Base-by-base conservation (phyloP, 805 yeast species). In the Metschnikowia proteae region DNA sequence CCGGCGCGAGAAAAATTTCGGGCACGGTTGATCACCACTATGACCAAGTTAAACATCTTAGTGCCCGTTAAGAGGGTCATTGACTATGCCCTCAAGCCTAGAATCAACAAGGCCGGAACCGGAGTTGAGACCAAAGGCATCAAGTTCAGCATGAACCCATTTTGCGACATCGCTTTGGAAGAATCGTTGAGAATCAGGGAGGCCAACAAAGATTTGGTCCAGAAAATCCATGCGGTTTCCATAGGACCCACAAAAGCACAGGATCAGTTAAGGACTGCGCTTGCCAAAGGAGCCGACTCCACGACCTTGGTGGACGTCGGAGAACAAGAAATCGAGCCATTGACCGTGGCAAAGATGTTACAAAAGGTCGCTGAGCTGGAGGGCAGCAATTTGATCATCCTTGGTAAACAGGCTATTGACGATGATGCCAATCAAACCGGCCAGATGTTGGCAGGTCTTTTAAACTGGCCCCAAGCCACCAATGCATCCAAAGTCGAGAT, bases 401-500 rank as follows among this genome's bases (percentile, higher is more conserved):
- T 94, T 66, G 99, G 99, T 41, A 94, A 94, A 65, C 99, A 94
- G 70, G 89, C 98, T 35, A 91, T 94, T 59, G 99, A 94, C 68
- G 95, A 90, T 59, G 99, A 94, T 62, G 76, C 88, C 38, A 89
- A 88, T 67, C 96, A 91, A 68, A 91, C 97, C 10, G 99, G 98
- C 27, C 98, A 91, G 68, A 89, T 94, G 83, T 79, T 94, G 47
- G 98, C 97, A 2, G 97, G 96, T 7, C 72, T 92, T 52, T 78
- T 92, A 67, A 81, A 83, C 61, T 92, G 98, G 98, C 95, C 97
- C 17, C 97, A 91, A 62, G 97, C 96, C 31, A 92, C 97, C 31
- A 88, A 89, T 63, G 97, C 97, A 5, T 85, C 94, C 41, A 86
- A 88, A 65, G 92, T 92, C 33, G 85, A 77, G 38, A 65, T 89